Evolutionary conservation across 1,284 basidiomycete genomes (phyloP).

Genomic region (Coniferiporia sulphurascens): DNA sequence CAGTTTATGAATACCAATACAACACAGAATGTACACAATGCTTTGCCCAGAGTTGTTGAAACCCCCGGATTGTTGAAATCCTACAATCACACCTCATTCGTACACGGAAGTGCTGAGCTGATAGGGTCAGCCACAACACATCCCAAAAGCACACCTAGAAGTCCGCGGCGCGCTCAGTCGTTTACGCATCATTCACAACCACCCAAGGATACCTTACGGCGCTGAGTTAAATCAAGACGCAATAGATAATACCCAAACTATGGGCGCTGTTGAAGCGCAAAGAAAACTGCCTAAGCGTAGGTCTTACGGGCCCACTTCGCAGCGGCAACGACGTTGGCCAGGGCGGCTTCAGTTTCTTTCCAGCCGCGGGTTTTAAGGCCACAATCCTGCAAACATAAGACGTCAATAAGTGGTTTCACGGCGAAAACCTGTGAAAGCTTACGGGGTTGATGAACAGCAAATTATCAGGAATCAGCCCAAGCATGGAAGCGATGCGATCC

Average conservation of each 20-base stretch:
- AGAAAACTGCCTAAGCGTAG: constrained; percentile 57
- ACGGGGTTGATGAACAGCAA: constrained; percentile 94
- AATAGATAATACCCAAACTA: constrained; percentile 42
- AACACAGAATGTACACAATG: background rate
- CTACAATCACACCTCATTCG: background rate
- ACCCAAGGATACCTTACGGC: constrained; percentile 18
- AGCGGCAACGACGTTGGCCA: constrained; percentile 85
- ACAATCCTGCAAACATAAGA: constrained; percentile 51
- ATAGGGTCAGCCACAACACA: background rate
- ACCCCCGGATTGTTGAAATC: constrained; percentile 19
- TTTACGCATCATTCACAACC: constrained; percentile 14
- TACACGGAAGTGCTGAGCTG: background rate
- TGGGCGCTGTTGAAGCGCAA: constrained; percentile 89
- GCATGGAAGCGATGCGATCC: constrained; percentile 86
- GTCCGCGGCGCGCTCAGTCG: background rate
- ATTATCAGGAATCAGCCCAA: constrained; percentile 71
- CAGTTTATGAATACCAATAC: background rate
- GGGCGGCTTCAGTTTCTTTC: constrained; percentile 91
- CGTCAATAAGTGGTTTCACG: constrained; percentile 14
- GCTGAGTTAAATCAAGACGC: constrained; percentile 17
- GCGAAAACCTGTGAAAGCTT: constrained; percentile 33
- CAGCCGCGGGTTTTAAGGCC: constrained; percentile 93
- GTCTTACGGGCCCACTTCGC: constrained; percentile 86
- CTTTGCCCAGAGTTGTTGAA: constrained; percentile 13
- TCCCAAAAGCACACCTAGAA: background rate